Evolutionary conservation across 2,329 filamentous ascomycete species (phyloP), one percentile per base, ranked within the genome.

Genomic region (Clarireedia hainanense): DNA sequence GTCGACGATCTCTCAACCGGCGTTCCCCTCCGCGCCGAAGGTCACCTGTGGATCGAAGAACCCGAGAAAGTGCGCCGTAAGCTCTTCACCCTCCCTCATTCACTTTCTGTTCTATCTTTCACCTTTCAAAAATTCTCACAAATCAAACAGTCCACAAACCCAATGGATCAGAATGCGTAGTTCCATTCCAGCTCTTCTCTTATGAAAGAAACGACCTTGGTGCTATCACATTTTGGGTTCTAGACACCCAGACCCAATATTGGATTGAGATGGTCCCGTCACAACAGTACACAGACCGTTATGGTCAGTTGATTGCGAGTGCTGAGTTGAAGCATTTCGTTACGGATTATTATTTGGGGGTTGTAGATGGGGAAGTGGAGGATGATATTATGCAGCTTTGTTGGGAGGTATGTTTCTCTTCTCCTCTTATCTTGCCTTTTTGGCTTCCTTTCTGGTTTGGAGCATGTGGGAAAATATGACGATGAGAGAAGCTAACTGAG

Each of bases 261-360:
- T 50, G 46, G 46, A 15, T 55, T 43, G 52, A 55, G 23, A 39
- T 55, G 0, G 49, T 50, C 5, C 52, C 52, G 42, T 55, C 52
- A 3, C 52, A 55, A 34, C 48, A 55, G 17, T 55, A 55, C 15
- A 26, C 42, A 34, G 27, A 24, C n/a, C 34, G 50, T 20, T 55
- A 50, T 23, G 49, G 46, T 15, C 15, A 15, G 9, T 50, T 55
- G 46, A 47, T 55, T 14, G 52, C 27, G 17, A 55, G 52, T 43
- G 52, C 52, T 9, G 52, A 55, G 15, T 39, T 55, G 14, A 55
- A 50, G 37, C 46, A 55, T n/a, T 55, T 55, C 34, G 26, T 55
- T n/a, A 55, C 45, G 14, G 52, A 55, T 50, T 55, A 50, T n/a
- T 55, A 55, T n/a, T 30, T 50, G 14, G 46, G 46, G 17, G 52